Evolutionary conservation across 176 grass and related monocot genomes (phyloP).

Genomic region (Stipa capillata): DNA sequence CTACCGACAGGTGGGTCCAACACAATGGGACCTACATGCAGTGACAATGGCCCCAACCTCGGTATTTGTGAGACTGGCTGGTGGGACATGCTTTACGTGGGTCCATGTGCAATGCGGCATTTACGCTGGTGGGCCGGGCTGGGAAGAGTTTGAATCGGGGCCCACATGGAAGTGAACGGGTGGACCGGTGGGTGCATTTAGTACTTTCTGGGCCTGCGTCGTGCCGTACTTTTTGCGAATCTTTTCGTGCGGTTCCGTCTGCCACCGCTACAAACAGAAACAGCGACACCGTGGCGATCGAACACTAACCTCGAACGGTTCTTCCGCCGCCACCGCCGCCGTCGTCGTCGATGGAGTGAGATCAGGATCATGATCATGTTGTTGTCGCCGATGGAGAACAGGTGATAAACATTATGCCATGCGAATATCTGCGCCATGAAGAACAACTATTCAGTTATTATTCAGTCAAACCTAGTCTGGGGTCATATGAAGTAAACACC

Average conservation of each 20-base stretch:
- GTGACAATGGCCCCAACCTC: too few relatives aligned
- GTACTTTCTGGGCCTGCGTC: not conserved
- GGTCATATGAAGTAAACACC: too few relatives aligned
- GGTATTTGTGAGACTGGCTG: not conserved
- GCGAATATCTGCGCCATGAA: too few relatives aligned
- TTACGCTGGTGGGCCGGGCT: not conserved
- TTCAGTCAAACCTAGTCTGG: too few relatives aligned
- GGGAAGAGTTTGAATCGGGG: not conserved
- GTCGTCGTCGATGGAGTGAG: too few relatives aligned
- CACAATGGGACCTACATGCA: not conserved
- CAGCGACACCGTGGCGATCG: not conserved
- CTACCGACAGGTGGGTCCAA: not conserved
- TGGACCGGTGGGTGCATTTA: not conserved
- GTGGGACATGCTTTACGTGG: not conserved
- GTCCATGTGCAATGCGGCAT: not conserved
- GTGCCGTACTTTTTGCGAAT: not conserved
- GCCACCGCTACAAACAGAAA: not conserved
- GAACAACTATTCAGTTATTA: too few relatives aligned
- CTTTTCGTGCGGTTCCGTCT: not conserved
- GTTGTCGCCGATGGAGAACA: too few relatives aligned
- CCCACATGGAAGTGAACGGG: not conserved
- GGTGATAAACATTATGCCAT: too few relatives aligned
- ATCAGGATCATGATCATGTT: too few relatives aligned
- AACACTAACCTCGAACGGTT: too few relatives aligned
- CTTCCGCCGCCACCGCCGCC: too few relatives aligned